phyloP scores from a whole-genome alignment of 1,284 basidiomycete species.

The Pseudozyma hubeiensis region DNA sequence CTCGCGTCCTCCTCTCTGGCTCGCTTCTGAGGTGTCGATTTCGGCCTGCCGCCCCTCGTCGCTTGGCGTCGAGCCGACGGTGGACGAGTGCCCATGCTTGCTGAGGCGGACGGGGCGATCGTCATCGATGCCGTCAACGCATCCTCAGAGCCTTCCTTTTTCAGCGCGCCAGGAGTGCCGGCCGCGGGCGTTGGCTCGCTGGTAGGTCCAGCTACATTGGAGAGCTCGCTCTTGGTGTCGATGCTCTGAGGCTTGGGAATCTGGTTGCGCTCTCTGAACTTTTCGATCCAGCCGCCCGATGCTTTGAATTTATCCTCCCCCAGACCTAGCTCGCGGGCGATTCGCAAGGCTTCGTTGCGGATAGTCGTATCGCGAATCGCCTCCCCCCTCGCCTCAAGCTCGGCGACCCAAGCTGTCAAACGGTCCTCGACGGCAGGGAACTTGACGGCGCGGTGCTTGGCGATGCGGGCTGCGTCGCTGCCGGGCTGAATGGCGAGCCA shows the following conservation, averaged over 20 bases:
- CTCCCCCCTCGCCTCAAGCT: conserved; percentile 72
- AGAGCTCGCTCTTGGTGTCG: conserved; percentile 1
- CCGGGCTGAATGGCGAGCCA: conserved; percentile 77
- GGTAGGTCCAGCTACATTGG: conserved; percentile 1
- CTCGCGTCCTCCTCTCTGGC: conserved; percentile 18
- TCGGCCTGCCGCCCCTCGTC: conserved; percentile 15
- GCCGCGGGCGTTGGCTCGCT: conserved; percentile 4
- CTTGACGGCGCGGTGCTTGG: conserved; percentile 62
- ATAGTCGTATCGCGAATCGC: conserved; percentile 79
- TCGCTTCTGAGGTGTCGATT: conserved; percentile 31
- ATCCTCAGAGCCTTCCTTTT: background rate
- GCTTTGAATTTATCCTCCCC: conserved; percentile 84
- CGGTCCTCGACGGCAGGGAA: conserved; percentile 81
- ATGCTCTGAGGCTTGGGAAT: conserved; percentile 72
- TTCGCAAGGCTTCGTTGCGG: conserved; percentile 77
- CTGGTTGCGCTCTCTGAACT: conserved; percentile 84
- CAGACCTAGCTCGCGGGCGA: conserved; percentile 75
- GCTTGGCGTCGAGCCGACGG: conserved; percentile 20
- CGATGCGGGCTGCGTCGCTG: conserved; percentile 44
- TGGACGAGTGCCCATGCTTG: background rate
- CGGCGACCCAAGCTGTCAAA: conserved; percentile 75
- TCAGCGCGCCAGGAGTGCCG: conserved; percentile 4
- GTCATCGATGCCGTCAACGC: background rate
- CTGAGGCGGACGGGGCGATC: background rate
- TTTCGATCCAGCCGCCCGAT: conserved; percentile 88